Base-by-base conservation (phyloP, 169 alveolate species). In the Plasmodium coatneyi region DNA sequence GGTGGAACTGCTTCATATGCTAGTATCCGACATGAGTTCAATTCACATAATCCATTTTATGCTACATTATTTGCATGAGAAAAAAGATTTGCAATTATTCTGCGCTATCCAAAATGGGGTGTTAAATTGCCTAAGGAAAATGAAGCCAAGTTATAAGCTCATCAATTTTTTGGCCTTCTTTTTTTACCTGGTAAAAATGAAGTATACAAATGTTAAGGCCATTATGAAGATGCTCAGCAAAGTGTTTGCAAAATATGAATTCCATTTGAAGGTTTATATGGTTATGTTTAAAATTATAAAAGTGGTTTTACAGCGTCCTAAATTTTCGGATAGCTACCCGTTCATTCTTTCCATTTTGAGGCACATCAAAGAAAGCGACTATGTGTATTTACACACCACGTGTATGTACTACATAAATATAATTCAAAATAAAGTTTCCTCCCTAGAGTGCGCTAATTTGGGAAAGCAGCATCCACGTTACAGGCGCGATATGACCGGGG, bases 261-360 rank as follows among this genome's bases (percentile, higher is more conserved):
- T 87, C 49, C 34, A 79, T 22, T 39, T 78, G 46, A 87, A 87
- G 36, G 81, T 87, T 39, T 78, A 87, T 79, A 87, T 87, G n/a
- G 46, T 46, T 10, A 25, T 87, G 30, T 25, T 87, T 41, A 87
- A 74, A 87, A 78, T 87, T 54, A 28, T 87, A 54, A 76, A 87
- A 19, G 71, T 4, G 28, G 49, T 56, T 54, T 34, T 87, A 22
- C 87, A 76, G 19, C 30, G 49, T 87, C 93, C 78, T 22, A 6
- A 78, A 78, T 28, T 54, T 56, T 34, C 28, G 30, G 32, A 78
- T 66, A 78, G 74, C 71, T 87, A 78, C 46, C 78, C 52, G 49
- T 72, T 71, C 56, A 78, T 87, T 78, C 28, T 78, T 12, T 30
- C 30, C 36, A 87, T 87, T 78, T 87, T 87, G 80, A 79, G 80